Evolutionary conservation across 371 early-diverging fungal species (phyloP).

Genomic region (Catenaria anguillulae): DNA sequence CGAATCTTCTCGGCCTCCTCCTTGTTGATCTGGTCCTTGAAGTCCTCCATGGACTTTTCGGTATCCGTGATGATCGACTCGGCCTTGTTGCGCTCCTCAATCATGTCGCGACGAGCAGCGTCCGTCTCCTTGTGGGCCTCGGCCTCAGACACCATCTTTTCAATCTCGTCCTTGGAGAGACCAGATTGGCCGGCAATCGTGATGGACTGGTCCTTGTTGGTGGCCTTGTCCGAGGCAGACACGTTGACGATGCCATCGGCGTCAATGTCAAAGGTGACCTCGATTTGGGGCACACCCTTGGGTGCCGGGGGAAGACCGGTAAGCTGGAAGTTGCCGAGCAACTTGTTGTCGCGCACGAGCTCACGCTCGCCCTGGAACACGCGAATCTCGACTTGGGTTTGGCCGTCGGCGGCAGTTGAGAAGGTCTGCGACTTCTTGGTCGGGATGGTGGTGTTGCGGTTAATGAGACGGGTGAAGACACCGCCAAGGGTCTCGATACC

Average conservation of each 20-base stretch:
- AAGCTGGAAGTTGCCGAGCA: slow-evolving; percentile 94
- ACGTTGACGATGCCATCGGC: slow-evolving; percentile 99
- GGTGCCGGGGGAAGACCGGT: slow-evolving; percentile 74
- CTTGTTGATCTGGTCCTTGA: slow-evolving; percentile 80
- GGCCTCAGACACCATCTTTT: slow-evolving; percentile 88
- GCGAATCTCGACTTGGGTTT: slow-evolving; percentile 93
- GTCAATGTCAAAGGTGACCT: slow-evolving; percentile 98
- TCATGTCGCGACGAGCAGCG: slow-evolving; percentile 75
- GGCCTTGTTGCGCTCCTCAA: slow-evolving; percentile 86
- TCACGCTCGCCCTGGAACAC: slow-evolving; percentile 99
- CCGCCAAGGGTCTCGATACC: slow-evolving; percentile 96
- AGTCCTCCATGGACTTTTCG: slow-evolving; percentile 84
- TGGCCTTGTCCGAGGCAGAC: slow-evolving; percentile 91
- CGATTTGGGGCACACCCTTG: slow-evolving; percentile 83
- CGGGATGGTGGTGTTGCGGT: slow-evolving; percentile 97
- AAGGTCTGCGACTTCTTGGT: slow-evolving; percentile 98
- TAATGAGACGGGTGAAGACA: slow-evolving; percentile 94
- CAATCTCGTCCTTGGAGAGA: slow-evolving; percentile 86
- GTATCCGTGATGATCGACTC: slow-evolving; percentile 80
- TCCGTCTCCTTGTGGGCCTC: slow-evolving; percentile 83
- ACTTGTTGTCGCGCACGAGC: slow-evolving; percentile 91
- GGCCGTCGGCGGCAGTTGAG: slow-evolving; percentile 98
- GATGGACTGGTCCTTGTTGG: slow-evolving; percentile 86
- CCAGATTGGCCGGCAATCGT: slow-evolving; percentile 96
- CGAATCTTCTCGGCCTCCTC: slow-evolving; percentile 66